These are phyloP conservation scores for Cryptococcus sp. DNA, from an alignment of 1,284 basidiomycete genomes.

Conservation along the genomic window DNA sequence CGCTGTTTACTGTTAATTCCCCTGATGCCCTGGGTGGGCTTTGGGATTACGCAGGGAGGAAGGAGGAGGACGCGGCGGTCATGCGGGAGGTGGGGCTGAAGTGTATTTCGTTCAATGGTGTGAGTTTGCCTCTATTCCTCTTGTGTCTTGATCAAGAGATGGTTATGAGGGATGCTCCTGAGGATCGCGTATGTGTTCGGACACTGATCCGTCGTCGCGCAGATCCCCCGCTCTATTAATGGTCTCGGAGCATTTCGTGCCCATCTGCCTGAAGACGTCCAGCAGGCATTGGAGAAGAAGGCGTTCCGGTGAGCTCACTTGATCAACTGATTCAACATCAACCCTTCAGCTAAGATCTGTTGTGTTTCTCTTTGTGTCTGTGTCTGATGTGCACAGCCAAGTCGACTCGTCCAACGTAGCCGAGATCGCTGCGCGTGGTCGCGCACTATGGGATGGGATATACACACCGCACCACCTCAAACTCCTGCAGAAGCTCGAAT, in stretches of 20 bases:
- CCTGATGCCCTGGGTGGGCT: constrained; percentile 43
- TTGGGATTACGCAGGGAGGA: constrained; percentile 38
- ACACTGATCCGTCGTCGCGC: neutral
- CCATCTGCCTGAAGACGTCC: constrained; percentile 77
- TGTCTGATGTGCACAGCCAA: constrained; percentile 55
- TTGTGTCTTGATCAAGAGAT: neutral
- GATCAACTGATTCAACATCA: constrained; percentile 4
- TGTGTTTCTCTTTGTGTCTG: neutral
- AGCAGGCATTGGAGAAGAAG: constrained; percentile 64
- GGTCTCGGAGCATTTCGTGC: constrained; percentile 73
- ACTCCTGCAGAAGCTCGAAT: constrained; percentile 81
- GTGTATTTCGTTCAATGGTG: constrained; percentile 88
- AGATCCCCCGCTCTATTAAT: constrained; percentile 64
- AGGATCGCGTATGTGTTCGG: neutral
- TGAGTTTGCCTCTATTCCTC: constrained; percentile 47
- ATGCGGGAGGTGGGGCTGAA: constrained; percentile 94
- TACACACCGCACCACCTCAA: constrained; percentile 88
- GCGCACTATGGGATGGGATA: constrained; percentile 81
- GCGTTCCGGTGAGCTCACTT: constrained; percentile 64
- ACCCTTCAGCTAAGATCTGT: constrained; percentile 11
- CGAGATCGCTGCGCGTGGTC: constrained; percentile 67
- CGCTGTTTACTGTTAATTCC: constrained; percentile 48
- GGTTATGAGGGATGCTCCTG: no score
- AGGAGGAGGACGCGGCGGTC: constrained; percentile 48
- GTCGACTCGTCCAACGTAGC: constrained; percentile 67